Evolutionary conservation across 331 rosid species (phyloP).

Genomic region (Acacia concinna): DNA sequence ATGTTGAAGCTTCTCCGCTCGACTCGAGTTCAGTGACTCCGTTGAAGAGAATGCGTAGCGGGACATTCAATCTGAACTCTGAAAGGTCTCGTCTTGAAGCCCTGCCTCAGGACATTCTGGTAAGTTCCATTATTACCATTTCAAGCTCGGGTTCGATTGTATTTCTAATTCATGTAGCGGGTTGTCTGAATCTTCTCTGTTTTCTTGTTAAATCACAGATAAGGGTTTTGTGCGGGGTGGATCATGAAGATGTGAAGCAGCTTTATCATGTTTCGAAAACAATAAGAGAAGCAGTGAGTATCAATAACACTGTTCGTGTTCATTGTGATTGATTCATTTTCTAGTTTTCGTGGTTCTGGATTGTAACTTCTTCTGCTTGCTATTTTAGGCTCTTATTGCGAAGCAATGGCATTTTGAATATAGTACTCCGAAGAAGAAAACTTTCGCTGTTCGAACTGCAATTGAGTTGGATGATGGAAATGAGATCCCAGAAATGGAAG

Average conservation of each 20-base stretch:
- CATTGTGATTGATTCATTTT: background rate
- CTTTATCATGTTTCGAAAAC: slow-evolving; percentile 63
- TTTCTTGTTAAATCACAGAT: slow-evolving; percentile 42
- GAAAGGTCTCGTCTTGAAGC: slow-evolving; percentile 53
- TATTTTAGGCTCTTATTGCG: slow-evolving; percentile 55
- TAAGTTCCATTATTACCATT: slow-evolving; percentile 31
- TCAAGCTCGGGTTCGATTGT: background rate
- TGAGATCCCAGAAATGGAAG: slow-evolving; percentile 43
- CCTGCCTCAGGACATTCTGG: slow-evolving; percentile 78
- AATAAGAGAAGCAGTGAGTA: slow-evolving; percentile 60
- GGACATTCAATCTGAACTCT: slow-evolving; percentile 15
- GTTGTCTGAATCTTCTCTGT: background rate
- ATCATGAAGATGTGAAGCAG: slow-evolving; percentile 71
- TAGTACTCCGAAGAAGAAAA: slow-evolving; percentile 59
- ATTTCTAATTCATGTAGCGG: background rate
- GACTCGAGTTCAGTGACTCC: slow-evolving; percentile 38
- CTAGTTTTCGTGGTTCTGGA: background rate
- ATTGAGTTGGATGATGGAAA: slow-evolving; percentile 33
- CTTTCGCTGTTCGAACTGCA: slow-evolving; percentile 32
- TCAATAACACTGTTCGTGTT: background rate
- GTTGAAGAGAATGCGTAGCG: slow-evolving; percentile 51
- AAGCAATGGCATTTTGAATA: slow-evolving; percentile 61
- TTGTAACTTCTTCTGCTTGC: slow-evolving; percentile 1
- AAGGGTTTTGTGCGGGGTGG: slow-evolving; percentile 61
- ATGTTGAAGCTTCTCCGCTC: slow-evolving; percentile 22